Conservation (phyloP, 2,329 filamentous ascomycete species). For the Cladosporium phlei region DNA sequence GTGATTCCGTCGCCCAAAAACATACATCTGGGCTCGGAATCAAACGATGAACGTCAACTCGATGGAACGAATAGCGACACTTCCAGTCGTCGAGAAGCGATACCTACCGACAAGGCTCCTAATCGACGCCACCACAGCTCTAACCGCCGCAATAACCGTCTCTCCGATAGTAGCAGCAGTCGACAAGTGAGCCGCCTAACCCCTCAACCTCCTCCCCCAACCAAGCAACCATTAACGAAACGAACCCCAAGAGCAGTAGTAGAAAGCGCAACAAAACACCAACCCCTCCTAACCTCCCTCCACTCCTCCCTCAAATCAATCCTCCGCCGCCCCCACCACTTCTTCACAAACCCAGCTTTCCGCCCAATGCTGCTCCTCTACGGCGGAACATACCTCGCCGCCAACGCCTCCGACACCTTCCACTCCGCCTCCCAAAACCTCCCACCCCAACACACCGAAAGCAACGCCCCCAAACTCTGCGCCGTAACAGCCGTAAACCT, state of each 20-base stretch:
- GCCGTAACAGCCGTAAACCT: constrained; percentile 20
- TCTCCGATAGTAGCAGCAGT: constrained; percentile 21
- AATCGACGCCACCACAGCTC: constrained; percentile 18
- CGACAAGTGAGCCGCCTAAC: constrained; percentile 21
- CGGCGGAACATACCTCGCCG: constrained; percentile 20
- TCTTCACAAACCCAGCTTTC: constrained; percentile 18
- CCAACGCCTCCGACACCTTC: constrained; percentile 20
- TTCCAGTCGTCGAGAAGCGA: too few relatives aligned
- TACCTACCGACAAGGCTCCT: constrained; percentile 1
- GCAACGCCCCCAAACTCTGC: constrained; percentile 17
- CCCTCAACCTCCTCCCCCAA: too few relatives aligned
- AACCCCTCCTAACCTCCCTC: constrained; percentile 14
- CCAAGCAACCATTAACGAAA: background rate
- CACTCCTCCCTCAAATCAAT: constrained; percentile 12
- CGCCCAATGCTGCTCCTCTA: constrained; percentile 21
- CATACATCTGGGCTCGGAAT: too few relatives aligned
- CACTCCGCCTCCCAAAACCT: constrained; percentile 13
- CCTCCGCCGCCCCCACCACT: constrained; percentile 15
- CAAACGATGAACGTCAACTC: too few relatives aligned
- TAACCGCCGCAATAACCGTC: constrained; percentile 21
- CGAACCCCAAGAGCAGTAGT: constrained; percentile 19
- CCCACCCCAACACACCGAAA: constrained; percentile 15
- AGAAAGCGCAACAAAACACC: constrained; percentile 18
- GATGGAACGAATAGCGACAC: too few relatives aligned
- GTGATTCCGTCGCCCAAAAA: too few relatives aligned